Conservation (phyloP, 2,329 filamentous ascomycete species). For the Penicillium thymicola region DNA sequence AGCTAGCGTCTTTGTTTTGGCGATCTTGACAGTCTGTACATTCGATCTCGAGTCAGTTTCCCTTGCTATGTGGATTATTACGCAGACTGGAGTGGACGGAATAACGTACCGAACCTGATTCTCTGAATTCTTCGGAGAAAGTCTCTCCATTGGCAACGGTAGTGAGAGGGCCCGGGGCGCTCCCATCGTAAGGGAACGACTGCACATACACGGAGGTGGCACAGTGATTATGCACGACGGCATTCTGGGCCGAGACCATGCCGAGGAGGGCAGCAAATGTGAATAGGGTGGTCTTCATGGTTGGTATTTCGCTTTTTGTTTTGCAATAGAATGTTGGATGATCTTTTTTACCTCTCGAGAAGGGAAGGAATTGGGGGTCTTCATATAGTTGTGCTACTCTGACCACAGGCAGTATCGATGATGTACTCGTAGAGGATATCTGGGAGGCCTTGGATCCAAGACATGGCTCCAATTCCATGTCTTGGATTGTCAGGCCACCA, state of each 20-base stretch:
- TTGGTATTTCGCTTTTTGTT: slow-evolving; percentile 7
- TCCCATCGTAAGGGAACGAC: slow-evolving; percentile 25
- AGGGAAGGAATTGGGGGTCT: slow-evolving; percentile 10
- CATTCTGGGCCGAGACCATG: slow-evolving; percentile 23
- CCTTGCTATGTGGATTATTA: slow-evolving; percentile 1
- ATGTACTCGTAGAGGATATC: slow-evolving; percentile 6
- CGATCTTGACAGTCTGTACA: slow-evolving; percentile 24
- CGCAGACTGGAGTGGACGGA: background rate
- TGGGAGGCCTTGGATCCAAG: slow-evolving; percentile 14
- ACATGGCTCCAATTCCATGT: slow-evolving; percentile 17
- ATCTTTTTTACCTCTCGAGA: slow-evolving; percentile 5
- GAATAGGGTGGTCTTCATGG: slow-evolving; percentile 21
- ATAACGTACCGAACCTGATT: slow-evolving; percentile 23
- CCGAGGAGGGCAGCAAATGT: slow-evolving; percentile 18
- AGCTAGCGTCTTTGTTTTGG: slow-evolving; percentile 28
- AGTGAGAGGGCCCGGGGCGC: slow-evolving; percentile 23
- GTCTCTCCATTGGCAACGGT: slow-evolving; percentile 17
- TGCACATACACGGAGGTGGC: slow-evolving; percentile 21
- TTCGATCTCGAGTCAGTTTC: slow-evolving; percentile 14
- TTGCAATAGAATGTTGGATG: slow-evolving; percentile 8
- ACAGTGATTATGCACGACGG: slow-evolving; percentile 24
- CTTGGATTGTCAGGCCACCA: slow-evolving; percentile 19
- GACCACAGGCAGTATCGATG: slow-evolving; percentile 5
- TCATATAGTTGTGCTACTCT: slow-evolving; percentile 16
- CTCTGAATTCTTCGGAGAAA: slow-evolving; percentile 24